Base-by-base conservation (phyloP, 345 rosid genomes). In the Angophora floribunda region DNA sequence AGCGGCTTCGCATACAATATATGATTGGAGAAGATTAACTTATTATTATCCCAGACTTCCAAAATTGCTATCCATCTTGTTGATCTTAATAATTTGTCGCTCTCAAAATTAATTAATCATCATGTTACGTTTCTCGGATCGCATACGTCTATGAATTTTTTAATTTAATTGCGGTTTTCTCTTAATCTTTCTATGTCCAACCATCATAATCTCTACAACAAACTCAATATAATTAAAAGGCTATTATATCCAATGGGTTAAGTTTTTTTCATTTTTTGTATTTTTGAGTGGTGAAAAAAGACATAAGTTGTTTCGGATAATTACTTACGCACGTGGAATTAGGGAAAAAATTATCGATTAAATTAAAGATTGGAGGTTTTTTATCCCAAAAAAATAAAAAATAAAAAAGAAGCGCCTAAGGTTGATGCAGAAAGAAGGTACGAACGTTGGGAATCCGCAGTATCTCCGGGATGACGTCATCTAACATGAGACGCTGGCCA, bases 141-240 rank as follows among this genome's bases (percentile, higher is more conserved):
- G 28, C 49, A 17, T 19, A 7, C 2, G 4, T 32, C 79, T 32
- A 8, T 30, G 17, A 65, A 5, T 22, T 55, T 55, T 55, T 55
- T 22, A 0, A 67, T 36, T 36, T 36, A 9, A 19, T 70, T 0
- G 13, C 2, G 13, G 7, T 70, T 6, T 22, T 9, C 19, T 21
- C 6, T 70, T 36, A 36, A 19, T 70, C 49, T 70, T 70, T 70
- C 6, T 19, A 10, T 36, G 4, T 36, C 26, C 13, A 17, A 19
- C 14, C 26, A 70, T 19, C 82, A 36, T 41, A 36, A 75, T 19
- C 21, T 75, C 10, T 22, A 41, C 14, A 36, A 75, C 7, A 75
- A 41, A 41, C 17, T 70, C 1, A 3, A 19, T 6, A 75, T 75
- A 41, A 70, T 70, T 36, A 70, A 36, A 36, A 36, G 7, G 13